Base-by-base conservation (phyloP, 2,329 filamentous ascomycete genomes). In the Apiospora phragmitis region DNA sequence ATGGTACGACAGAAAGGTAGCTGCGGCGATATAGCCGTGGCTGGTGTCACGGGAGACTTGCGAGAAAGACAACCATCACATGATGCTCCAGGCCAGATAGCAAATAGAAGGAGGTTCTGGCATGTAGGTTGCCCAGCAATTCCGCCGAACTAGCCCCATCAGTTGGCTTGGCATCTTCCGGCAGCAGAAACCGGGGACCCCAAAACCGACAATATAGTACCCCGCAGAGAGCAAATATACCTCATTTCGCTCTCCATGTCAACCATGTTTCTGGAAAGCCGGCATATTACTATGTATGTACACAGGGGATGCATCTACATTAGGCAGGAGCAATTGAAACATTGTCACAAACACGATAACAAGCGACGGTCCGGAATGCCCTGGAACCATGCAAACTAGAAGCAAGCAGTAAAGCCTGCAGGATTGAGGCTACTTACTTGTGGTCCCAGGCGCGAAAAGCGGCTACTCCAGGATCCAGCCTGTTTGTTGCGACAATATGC, bases 121-220 rank as follows among this genome's bases (percentile, higher is more conserved):
- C n/a, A 21, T 12, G 55, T n/a, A 21, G 29, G 55, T n/a, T 70
- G 49, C 41, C 65, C 69, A 47, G 69, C 35, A 41, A 43, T 67
- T 70, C 38, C 32, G 69, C 69, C 62, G 62, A 55, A 24, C 67
- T 35, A 55, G 66, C 59, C 65, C 65, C 69, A 70, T 68, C 38
- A 41, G 38, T 51, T 47, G 43, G 59, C 70, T 69, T 66, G 67
- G 45, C 47, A 43, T 38, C n/a, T 16, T 59, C 47, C 55, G 12
- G 65, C 14, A 41, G 51, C 32, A 69, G 42, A 67, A 47, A 68
- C 51, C 26, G 69, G 51, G 69, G 55, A 38, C 55, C 55, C 55
- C 55, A 62, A 70, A 59, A 26, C 29, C 41, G 51, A 9, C 45
- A 16, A 67, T 29, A 42, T 42, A 38, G 41, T 70, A 70, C 69